phyloP scores from a whole-genome alignment of 257 asterid species.

The Perilla frutescens region DNA sequence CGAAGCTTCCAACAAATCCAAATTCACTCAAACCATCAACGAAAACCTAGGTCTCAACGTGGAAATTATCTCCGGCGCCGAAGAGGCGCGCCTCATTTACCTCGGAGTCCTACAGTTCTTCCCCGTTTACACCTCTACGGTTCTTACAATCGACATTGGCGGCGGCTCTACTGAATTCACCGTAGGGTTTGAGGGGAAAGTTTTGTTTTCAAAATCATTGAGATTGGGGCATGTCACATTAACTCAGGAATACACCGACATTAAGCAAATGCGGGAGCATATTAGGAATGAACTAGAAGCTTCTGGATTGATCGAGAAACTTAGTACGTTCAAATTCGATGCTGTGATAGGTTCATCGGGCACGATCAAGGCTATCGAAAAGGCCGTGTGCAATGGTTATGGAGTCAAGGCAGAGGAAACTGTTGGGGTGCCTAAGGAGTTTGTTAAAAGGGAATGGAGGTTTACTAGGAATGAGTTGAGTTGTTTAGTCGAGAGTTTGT shows the following conservation, averaged over 20 bases:
- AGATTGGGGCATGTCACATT: slow-evolving; percentile 77
- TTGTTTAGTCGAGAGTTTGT: slow-evolving; percentile 55
- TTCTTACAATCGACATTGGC: slow-evolving; percentile 77
- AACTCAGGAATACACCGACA: slow-evolving; percentile 47
- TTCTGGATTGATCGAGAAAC: slow-evolving; percentile 54
- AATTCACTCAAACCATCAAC: slow-evolving; percentile 44
- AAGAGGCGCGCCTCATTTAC: slow-evolving; percentile 84
- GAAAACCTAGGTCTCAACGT: slow-evolving; percentile 51
- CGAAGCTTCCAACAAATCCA: slow-evolving; percentile 71
- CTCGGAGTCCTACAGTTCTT: slow-evolving; percentile 72
- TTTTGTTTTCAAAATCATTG: slow-evolving; percentile 58
- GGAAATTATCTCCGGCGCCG: slow-evolving; percentile 66
- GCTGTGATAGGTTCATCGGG: slow-evolving; percentile 77
- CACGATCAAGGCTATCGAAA: slow-evolving; percentile 72
- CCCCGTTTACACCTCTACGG: slow-evolving; percentile 52
- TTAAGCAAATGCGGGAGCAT: slow-evolving; percentile 53
- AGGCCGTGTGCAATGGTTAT: slow-evolving; percentile 62
- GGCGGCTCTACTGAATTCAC: slow-evolving; percentile 87
- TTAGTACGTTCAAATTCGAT: slow-evolving; percentile 55
- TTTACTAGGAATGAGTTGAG: slow-evolving; percentile 62
- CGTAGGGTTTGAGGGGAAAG: slow-evolving; percentile 58
- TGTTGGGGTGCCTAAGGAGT: slow-evolving; percentile 46
- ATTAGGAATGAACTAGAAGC: slow-evolving; percentile 44
- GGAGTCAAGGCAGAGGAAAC: slow-evolving; percentile 42
- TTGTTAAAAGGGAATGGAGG: slow-evolving; percentile 67